Conservation (phyloP, 305 asterid species). For the Striga hermonthica region DNA sequence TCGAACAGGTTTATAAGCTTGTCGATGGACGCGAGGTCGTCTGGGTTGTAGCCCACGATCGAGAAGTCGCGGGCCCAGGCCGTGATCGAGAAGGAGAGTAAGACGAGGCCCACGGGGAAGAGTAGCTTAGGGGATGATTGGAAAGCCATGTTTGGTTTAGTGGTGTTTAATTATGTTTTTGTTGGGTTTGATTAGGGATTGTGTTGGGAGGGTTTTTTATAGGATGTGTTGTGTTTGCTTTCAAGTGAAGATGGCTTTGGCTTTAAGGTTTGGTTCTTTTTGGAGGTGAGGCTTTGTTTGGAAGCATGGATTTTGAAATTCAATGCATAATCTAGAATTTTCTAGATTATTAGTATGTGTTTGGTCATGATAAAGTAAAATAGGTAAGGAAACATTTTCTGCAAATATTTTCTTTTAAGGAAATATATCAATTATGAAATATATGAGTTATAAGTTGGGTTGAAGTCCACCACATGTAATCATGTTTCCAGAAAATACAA, state of each 20-base stretch:
- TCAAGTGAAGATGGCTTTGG: conserved; percentile 38
- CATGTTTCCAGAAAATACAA: too few species aligned
- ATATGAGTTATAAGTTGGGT: too few species aligned
- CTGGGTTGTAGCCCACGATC: conserved; percentile 52
- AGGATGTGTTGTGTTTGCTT: conserved; percentile 37
- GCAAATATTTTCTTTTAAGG: too few species aligned
- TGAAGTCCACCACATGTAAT: too few species aligned
- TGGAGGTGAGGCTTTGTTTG: conserved; percentile 29
- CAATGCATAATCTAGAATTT: neutral
- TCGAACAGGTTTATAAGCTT: conserved; percentile 47
- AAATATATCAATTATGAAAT: too few species aligned
- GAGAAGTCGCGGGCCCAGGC: conserved; percentile 46
- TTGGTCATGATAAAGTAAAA: too few species aligned
- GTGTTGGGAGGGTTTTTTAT: conserved; percentile 25
- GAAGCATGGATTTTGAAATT: conserved; percentile 30
- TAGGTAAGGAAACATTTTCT: too few species aligned
- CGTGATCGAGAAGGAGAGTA: conserved; percentile 30
- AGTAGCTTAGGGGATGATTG: conserved; percentile 30
- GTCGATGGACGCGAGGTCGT: conserved; percentile 47
- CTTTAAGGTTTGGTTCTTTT: conserved; percentile 43
- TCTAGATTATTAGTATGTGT: too few species aligned
- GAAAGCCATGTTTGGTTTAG: conserved; percentile 29
- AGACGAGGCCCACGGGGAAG: conserved; percentile 32
- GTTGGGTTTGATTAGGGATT: conserved; percentile 11
- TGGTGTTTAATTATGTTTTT: neutral